Conservation (phyloP, 2,329 filamentous ascomycete species). For the Curvularia sp. region DNA sequence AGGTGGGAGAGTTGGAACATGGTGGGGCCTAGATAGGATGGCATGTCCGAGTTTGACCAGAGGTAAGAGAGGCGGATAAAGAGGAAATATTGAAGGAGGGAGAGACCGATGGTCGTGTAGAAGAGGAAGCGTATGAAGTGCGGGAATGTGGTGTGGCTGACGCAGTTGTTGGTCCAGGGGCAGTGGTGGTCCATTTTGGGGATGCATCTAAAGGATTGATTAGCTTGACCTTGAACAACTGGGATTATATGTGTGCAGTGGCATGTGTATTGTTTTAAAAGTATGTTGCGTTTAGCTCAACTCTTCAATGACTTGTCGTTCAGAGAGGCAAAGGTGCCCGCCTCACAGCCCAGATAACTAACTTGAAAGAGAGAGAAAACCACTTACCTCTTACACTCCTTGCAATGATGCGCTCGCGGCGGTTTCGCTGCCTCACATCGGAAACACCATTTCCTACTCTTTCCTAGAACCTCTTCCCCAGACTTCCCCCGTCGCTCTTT, state of each 20-base stretch:
- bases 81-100: conserved; percentile 68
- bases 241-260: background rate
- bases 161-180: conserved; percentile 84
- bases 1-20: conserved; percentile 66
- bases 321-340: background rate
- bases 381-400: conserved; percentile 67
- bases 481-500: background rate
- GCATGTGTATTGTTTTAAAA: background rate
- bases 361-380: background rate
- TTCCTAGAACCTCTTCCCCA: conserved; percentile 12
- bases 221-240: background rate
- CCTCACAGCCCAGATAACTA: background rate
- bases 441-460: conserved; percentile 69
- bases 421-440: conserved; percentile 79
- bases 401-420: conserved; percentile 81
- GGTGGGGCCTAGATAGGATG: conserved; percentile 73
- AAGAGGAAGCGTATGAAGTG: conserved; percentile 81
- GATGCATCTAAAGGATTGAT: conserved; percentile 62
- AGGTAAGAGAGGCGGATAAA: conserved; percentile 64
- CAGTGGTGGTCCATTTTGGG: conserved; percentile 89
- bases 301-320: too few species aligned
- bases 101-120: conserved; percentile 70
- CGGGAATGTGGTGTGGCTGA: conserved; percentile 80
- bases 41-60: conserved; percentile 70
- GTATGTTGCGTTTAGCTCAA: background rate